These are phyloP conservation scores for Lactarius pseudohatsudake DNA, from an alignment of 768 basidiomycete genomes.

Conservation along the genomic window DNA sequence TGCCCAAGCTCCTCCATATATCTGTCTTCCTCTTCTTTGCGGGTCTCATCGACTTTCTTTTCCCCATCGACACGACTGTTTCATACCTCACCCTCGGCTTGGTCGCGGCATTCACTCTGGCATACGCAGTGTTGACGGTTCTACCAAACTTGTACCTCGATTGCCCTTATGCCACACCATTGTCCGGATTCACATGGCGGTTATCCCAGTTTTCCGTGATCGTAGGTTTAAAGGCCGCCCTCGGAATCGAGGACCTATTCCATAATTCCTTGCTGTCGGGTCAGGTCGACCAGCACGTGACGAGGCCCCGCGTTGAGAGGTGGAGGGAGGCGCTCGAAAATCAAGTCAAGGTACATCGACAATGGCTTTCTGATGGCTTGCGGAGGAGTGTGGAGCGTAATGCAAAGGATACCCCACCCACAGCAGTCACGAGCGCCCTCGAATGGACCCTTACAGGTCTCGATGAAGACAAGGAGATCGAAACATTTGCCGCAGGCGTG, in stretches of 20 bases:
- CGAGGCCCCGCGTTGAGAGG: neutral
- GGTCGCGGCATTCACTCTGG: neutral
- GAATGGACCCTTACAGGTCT: no score
- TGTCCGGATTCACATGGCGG: conserved; percentile 2
- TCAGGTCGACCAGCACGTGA: neutral
- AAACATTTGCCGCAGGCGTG: neutral
- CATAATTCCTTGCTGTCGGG: neutral
- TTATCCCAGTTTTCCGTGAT: neutral
- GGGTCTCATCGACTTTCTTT: neutral
- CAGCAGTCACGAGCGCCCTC: no score
- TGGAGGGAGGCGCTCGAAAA: neutral
- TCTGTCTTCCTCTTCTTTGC: neutral
- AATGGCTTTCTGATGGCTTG: conserved; percentile 2
- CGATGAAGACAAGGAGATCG: neutral
- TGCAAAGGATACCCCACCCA: no score
- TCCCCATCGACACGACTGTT: neutral
- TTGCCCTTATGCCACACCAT: conserved; percentile 3
- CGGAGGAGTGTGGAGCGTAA: neutral
- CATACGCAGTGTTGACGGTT: neutral
- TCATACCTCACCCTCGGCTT: neutral
- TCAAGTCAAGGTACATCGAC: neutral
- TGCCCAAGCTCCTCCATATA: neutral
- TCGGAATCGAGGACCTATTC: neutral
- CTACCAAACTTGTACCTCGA: neutral
- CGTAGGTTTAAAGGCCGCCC: neutral